Conservation (phyloP, 164 flowering plant genomes). For the Piper betle region DNA sequence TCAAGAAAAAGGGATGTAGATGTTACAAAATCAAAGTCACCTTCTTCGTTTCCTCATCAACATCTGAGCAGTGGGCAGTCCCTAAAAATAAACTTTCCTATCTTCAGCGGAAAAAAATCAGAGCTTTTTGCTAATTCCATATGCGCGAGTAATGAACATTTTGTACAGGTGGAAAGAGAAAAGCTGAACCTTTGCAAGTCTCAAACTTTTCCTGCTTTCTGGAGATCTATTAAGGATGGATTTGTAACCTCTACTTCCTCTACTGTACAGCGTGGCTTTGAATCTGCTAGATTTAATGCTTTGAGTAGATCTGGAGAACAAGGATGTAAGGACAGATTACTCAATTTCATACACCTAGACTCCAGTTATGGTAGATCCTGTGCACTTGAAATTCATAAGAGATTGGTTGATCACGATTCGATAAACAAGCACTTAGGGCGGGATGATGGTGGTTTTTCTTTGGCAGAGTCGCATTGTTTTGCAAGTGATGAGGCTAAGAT, state of each 20-base stretch:
- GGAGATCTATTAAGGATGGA: conserved; percentile 10
- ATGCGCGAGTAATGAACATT: conserved; percentile 3
- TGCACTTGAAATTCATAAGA: conserved; percentile 11
- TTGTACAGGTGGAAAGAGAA: neutral
- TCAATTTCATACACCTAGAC: conserved; percentile 5
- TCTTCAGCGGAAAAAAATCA: conserved; percentile 2
- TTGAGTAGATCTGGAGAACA: conserved; percentile 7
- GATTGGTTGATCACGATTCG: conserved; percentile 2
- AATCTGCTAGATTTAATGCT: conserved; percentile 2
- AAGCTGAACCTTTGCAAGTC: neutral
- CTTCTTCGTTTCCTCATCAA: neutral
- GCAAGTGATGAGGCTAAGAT: neutral
- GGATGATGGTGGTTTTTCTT: neutral
- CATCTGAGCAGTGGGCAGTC: neutral
- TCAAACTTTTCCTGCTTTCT: neutral
- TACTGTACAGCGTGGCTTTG: conserved; percentile 1
- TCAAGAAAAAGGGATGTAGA: neutral
- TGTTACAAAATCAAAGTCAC: neutral
- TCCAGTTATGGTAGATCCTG: conserved; percentile 7
- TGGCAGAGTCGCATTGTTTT: neutral
- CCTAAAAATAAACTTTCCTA: conserved; percentile 5
- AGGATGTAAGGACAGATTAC: conserved; percentile 5
- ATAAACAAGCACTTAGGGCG: neutral
- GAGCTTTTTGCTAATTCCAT: conserved; percentile 6
- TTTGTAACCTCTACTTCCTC: conserved; percentile 11